phyloP scores from a whole-genome alignment of 306 rosid species.

The Castanea crenata region DNA sequence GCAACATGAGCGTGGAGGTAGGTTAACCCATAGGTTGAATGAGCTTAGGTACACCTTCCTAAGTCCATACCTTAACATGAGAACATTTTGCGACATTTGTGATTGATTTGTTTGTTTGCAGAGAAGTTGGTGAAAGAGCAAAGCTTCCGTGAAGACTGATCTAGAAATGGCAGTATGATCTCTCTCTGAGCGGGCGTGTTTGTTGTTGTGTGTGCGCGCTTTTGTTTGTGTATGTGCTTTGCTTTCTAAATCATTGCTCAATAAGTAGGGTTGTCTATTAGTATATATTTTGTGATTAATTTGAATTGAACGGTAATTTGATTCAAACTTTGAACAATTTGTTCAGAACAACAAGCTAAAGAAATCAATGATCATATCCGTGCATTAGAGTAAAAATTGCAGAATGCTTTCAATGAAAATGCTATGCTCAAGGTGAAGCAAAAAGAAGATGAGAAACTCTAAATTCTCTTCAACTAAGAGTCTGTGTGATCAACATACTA shows the following conservation, averaged over 20 bases:
- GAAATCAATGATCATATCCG: slow-evolving; percentile 59
- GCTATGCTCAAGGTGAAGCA: slow-evolving; percentile 85
- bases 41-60: no score
- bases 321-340: slow-evolving; percentile 2
- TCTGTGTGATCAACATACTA: slow-evolving; percentile 69
- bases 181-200: not conserved
- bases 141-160: slow-evolving; percentile 75
- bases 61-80: not conserved
- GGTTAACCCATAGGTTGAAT: no score
- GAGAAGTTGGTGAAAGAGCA: slow-evolving; percentile 86
- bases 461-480: slow-evolving; percentile 86
- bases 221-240: not conserved
- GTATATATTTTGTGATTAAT: not conserved
- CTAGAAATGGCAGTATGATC: slow-evolving; percentile 77
- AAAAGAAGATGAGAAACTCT: slow-evolving; percentile 81
- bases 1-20: no score
- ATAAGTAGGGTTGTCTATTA: not conserved
- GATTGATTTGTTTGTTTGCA: slow-evolving; percentile 31
- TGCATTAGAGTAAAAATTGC: slow-evolving; percentile 76
- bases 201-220: not conserved
- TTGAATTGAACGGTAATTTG: not conserved
- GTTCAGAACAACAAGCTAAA: slow-evolving; percentile 73
- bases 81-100: slow-evolving; percentile 17
- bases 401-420: slow-evolving; percentile 80
- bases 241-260: not conserved